phyloP scores from a whole-genome alignment of 208 protist genomes.

The Naegleria gruberi region DNA sequence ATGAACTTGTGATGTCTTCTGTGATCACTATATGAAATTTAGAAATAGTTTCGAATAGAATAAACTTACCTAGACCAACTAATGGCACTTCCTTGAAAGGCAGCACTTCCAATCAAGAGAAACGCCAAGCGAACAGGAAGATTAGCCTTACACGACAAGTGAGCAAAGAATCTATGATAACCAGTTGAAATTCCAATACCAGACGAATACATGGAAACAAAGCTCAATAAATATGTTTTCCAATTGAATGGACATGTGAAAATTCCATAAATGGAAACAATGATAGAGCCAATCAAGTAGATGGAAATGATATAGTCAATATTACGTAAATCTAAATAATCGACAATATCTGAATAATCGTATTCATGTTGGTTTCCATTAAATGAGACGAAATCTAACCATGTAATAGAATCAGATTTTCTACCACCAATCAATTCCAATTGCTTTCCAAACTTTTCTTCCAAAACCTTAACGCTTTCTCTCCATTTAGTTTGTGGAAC shows the following conservation, averaged over 20 bases:
- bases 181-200: slow-evolving; percentile 75
- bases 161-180: slow-evolving; percentile 75
- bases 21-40: neutral
- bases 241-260: slow-evolving; percentile 40
- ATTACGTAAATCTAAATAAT: neutral
- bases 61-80: slow-evolving; percentile 74
- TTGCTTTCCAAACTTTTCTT: neutral
- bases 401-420: no score
- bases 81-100: slow-evolving; percentile 75
- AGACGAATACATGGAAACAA: slow-evolving; percentile 63
- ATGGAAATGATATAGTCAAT: neutral
- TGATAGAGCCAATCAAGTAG: neutral
- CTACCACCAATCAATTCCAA: no score
- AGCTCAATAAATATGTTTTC: slow-evolving; percentile 56
- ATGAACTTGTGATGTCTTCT: slow-evolving; percentile 62
- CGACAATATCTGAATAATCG: neutral
- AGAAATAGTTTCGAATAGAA: no score
- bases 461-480: neutral
- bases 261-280: neutral
- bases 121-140: slow-evolving; percentile 55
- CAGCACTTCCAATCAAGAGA: slow-evolving; percentile 62
- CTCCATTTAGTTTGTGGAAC: neutral
- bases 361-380: no score
- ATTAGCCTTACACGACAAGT: slow-evolving; percentile 63
- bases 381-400: no score